A percentile compares a stretch with the other conserved stretches of the same genome.
These are phyloP conservation scores for Didymella lethalis DNA, from an alignment of 2,329 filamentous ascomycete genomes.

Conservation along the genomic window DNA sequence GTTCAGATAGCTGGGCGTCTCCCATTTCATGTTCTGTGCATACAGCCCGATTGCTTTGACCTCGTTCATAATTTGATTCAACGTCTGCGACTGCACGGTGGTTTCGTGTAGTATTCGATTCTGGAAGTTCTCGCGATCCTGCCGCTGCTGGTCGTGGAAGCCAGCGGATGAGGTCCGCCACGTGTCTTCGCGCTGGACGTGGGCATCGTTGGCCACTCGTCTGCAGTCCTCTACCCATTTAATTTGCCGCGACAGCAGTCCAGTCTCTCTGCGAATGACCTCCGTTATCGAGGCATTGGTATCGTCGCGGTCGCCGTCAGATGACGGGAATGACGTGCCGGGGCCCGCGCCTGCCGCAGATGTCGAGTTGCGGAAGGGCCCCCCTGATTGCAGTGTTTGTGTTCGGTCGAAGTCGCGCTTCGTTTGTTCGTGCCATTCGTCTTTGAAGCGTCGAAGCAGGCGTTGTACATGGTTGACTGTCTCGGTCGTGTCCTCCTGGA, in stretches of 20 bases:
- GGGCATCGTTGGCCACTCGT: conserved; percentile 45
- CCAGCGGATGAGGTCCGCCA: conserved; percentile 52
- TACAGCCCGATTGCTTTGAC: conserved; percentile 38
- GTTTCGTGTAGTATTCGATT: conserved; percentile 44
- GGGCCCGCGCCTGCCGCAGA: conserved; percentile 10
- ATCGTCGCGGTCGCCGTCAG: conserved; percentile 18
- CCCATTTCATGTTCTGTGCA: conserved; percentile 40
- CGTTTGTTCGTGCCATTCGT: conserved; percentile 37
- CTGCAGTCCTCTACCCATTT: conserved; percentile 52
- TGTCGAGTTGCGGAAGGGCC: neutral
- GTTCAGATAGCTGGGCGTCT: conserved; percentile 28
- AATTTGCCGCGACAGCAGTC: conserved; percentile 47
- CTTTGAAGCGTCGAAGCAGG: conserved; percentile 57
- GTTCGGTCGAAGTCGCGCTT: conserved; percentile 17
- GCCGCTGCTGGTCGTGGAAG: conserved; percentile 50
- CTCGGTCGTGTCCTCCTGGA: conserved; percentile 40
- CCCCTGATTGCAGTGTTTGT: conserved; percentile 3
- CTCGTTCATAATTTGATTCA: conserved; percentile 40
- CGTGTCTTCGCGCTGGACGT: conserved; percentile 50
- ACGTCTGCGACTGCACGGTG: conserved; percentile 39
- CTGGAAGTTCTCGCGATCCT: conserved; percentile 49
- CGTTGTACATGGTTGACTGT: conserved; percentile 60
- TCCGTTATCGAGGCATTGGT: conserved; percentile 23
- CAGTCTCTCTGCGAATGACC: conserved; percentile 30
- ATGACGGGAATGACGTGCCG: conserved; percentile 24